Conservation (phyloP, 768 basidiomycete species). For the Boletus bicolor region DNA sequence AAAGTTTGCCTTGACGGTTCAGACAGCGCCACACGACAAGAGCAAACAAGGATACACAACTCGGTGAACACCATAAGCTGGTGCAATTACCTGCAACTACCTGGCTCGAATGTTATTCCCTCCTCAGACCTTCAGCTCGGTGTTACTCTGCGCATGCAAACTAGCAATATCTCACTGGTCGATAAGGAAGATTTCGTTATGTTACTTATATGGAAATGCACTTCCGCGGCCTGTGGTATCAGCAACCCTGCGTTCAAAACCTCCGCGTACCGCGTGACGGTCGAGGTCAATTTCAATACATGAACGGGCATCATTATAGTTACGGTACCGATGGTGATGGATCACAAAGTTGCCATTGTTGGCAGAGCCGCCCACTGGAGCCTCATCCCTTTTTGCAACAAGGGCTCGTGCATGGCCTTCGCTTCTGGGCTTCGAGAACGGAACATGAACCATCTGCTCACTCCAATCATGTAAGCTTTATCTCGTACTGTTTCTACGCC, state of each 20-base stretch:
- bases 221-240: conserved; percentile 1
- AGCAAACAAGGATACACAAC: conserved; percentile 31
- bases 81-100: too few relatives aligned
- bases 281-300: conserved; percentile 22
- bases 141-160: neutral
- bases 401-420: conserved; percentile 19
- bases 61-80: neutral
- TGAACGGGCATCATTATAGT: conserved; percentile 30
- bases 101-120: neutral
- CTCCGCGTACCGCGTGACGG: conserved; percentile 23
- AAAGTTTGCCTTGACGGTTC: conserved; percentile 24
- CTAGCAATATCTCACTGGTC: neutral
- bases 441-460: conserved; percentile 18
- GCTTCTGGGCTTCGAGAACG: conserved; percentile 27
- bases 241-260: conserved; percentile 11
- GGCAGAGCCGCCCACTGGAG: conserved; percentile 5
- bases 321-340: conserved; percentile 31
- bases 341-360: conserved; percentile 24
- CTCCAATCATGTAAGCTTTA: conserved; percentile 19
- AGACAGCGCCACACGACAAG: conserved; percentile 17
- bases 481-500: conserved; percentile 1
- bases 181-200: conserved; percentile 5
- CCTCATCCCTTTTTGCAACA: conserved; percentile 17
- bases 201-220: neutral
- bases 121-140: neutral